phyloP scores from a whole-genome alignment of 306 rosid genomes.

The Pterocarpus macrocarpus region DNA sequence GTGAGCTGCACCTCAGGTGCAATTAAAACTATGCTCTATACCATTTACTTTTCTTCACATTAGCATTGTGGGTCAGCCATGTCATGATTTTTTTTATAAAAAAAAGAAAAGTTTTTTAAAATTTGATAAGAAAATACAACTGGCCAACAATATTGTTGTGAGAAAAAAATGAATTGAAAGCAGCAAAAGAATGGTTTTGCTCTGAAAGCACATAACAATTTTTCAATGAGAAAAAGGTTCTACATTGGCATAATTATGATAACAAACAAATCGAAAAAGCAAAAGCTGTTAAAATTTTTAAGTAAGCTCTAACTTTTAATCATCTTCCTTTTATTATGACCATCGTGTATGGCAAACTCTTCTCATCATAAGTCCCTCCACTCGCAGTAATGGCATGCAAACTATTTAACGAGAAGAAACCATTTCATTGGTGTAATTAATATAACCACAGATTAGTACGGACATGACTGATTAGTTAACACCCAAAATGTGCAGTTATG shows the following conservation, averaged over 20 bases:
- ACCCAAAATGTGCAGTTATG: not conserved
- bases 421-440: not conserved
- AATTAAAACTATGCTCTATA: no score
- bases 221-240: not conserved
- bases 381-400: slow-evolving; percentile 41
- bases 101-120: no score
- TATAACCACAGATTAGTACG: slow-evolving; percentile 4
- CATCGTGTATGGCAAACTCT: no score
- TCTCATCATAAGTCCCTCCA: slow-evolving; percentile 18
- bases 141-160: no score
- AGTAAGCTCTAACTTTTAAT: slow-evolving; percentile 44
- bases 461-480: not conserved
- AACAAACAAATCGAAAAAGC: slow-evolving; percentile 33
- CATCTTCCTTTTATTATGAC: slow-evolving; percentile 32
- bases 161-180: no score
- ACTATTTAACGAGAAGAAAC: slow-evolving; percentile 8
- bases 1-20: no score
- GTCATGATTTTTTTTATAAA: no score
- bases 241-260: not conserved
- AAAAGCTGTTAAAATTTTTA: slow-evolving; percentile 39
- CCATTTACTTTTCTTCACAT: no score
- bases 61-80: no score
- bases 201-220: no score
- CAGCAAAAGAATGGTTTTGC: no score
- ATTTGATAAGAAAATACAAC: no score